Conservation (phyloP, 345 rosid species). For the Ceriops decandra region DNA sequence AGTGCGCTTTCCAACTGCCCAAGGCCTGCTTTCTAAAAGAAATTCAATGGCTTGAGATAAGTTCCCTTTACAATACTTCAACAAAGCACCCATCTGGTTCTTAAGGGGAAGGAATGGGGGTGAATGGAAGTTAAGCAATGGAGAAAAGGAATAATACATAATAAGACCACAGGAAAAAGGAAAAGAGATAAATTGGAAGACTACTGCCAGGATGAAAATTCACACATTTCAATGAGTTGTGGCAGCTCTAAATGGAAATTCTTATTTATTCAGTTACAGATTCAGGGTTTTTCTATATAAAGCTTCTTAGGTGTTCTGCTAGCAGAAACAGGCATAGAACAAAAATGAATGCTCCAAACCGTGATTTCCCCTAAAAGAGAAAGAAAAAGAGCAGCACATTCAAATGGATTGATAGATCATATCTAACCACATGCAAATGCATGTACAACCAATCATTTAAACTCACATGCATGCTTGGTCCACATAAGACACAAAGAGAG, state of each 20-base stretch:
- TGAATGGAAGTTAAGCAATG: not conserved
- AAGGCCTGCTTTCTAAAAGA: constrained; percentile 58
- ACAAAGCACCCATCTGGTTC: not conserved
- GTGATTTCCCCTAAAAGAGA: not conserved
- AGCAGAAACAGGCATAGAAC: not conserved
- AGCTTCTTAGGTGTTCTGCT: not conserved
- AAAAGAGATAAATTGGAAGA: too few relatives aligned
- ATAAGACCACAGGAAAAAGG: not conserved
- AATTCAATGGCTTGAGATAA: constrained; percentile 17
- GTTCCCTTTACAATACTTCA: constrained; percentile 12
- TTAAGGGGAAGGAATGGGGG: not conserved
- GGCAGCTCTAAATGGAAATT: not conserved
- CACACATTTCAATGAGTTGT: not conserved
- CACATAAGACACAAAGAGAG: not conserved
- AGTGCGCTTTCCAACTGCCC: constrained; percentile 86
- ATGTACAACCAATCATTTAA: too few relatives aligned
- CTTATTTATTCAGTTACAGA: not conserved
- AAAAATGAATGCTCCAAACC: not conserved
- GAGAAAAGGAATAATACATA: not conserved
- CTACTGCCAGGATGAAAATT: not conserved
- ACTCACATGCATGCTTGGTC: too few relatives aligned
- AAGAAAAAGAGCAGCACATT: not conserved
- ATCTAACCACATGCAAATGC: not conserved
- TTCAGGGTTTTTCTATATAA: not conserved
- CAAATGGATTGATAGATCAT: not conserved